Evolutionary conservation across 345 rosid species (phyloP).

Genomic region (Corchorus capsularis): DNA sequence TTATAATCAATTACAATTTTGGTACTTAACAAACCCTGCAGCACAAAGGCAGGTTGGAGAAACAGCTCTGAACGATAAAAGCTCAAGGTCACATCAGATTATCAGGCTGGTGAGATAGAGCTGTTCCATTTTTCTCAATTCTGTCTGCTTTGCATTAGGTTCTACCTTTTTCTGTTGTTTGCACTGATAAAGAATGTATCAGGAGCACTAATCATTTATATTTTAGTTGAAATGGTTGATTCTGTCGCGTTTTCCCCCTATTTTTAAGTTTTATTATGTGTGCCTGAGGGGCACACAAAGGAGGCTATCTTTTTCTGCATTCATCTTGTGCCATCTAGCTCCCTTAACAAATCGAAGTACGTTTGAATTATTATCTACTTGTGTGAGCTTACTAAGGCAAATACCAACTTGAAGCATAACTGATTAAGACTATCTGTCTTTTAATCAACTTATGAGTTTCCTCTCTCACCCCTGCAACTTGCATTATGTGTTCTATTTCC

Average conservation of each 20-base stretch:
- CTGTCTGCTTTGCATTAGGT: not conserved
- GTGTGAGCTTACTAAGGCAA: not conserved
- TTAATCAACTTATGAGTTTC: conserved; percentile 1
- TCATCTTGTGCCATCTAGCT: not conserved
- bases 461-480: conserved; percentile 1
- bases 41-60: conserved; percentile 98
- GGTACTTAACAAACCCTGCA: conserved; percentile 32
- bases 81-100: conserved; percentile 98
- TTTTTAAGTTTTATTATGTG: not conserved
- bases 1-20: conserved; percentile 1
- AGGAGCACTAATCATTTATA: not conserved
- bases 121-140: not conserved
- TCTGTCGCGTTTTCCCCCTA: not conserved
- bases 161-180: not conserved
- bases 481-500: not conserved
- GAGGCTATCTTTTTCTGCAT: not conserved
- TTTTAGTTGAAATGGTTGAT: not conserved
- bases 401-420: not conserved
- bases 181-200: not conserved
- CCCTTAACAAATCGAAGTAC: not conserved
- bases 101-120: conserved; percentile 74
- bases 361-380: not conserved
- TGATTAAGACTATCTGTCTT: conserved; percentile 4
- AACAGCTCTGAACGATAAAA: conserved; percentile 86
- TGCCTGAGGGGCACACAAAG: not conserved